Conservation (phyloP, 208 protist genomes). For the Leishmania mexicana region DNA sequence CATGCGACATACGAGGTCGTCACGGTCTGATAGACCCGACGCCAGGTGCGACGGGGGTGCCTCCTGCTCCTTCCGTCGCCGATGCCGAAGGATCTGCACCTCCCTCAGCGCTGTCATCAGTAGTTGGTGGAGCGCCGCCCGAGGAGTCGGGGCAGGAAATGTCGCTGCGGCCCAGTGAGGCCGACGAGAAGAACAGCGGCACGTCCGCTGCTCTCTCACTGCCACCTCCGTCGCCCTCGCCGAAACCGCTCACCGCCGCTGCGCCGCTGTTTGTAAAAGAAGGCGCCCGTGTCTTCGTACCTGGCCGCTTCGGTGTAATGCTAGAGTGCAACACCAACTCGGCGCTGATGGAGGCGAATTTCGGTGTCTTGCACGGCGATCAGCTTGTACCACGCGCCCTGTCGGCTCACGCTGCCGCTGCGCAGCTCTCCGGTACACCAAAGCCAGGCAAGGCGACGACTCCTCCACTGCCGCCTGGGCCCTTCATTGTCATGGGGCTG, state of each 20-base stretch:
- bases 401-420: background rate
- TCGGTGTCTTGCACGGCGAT: slow-evolving; percentile 55
- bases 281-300: slow-evolving; percentile 30
- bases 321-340: slow-evolving; percentile 40
- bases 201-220: background rate
- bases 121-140: background rate
- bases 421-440: background rate
- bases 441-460: background rate
- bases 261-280: slow-evolving; percentile 33
- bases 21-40: slow-evolving; percentile 12
- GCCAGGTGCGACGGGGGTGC: background rate
- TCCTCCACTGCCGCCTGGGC: background rate
- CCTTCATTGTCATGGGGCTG: slow-evolving; percentile 44
- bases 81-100: background rate
- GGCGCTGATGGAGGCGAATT: slow-evolving; percentile 21
- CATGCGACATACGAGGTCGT: slow-evolving; percentile 18
- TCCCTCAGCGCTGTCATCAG: background rate
- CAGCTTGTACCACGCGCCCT: slow-evolving; percentile 25
- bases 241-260: background rate
- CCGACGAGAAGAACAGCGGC: background rate
- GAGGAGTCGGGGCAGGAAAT: background rate
- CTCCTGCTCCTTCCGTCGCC: background rate
- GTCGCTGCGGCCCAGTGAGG: background rate
- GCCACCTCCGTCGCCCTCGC: background rate
- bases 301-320: slow-evolving; percentile 42